Percentiles rank a stretch among this genome's conserved stretches.
phyloP scores from a whole-genome alignment of 129 eudicot species.

The Scalesia atractyloides region DNA sequence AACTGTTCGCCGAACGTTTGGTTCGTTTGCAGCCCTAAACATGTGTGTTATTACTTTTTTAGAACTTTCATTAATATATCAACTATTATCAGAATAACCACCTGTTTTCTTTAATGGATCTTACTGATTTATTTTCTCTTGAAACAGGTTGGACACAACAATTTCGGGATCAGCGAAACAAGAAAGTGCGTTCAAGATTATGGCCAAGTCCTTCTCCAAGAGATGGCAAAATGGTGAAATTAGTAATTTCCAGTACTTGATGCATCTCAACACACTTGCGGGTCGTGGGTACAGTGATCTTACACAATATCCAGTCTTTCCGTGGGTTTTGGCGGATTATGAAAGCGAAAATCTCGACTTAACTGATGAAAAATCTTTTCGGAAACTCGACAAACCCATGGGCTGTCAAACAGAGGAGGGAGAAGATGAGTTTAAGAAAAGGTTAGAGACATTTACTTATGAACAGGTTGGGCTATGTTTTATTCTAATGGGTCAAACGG shows the following conservation, averaged over 20 bases:
- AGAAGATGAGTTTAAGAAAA: constrained; percentile 92
- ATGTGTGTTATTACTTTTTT: neutral
- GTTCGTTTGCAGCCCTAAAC: no score
- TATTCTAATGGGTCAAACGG: neutral
- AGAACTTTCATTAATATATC: neutral
- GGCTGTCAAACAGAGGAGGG: constrained; percentile 96
- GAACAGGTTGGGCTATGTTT: neutral
- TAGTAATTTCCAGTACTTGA: constrained; percentile 95
- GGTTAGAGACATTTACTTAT: constrained; percentile 41
- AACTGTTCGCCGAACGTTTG: no score
- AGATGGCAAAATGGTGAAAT: constrained; percentile 99
- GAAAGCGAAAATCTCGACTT: constrained; percentile 81
- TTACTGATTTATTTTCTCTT: neutral
- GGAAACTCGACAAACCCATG: constrained; percentile 92
- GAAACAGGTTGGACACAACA: constrained; percentile 89
- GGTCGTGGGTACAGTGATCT: constrained; percentile 99
- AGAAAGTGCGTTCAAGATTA: constrained; percentile 73
- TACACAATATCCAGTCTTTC: constrained; percentile 98
- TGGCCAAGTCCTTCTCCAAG: constrained; percentile 93
- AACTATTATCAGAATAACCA: neutral
- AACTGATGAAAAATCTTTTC: constrained; percentile 75
- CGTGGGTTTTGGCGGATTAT: constrained; percentile 96
- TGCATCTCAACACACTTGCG: constrained; percentile 98
- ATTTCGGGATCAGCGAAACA: constrained; percentile 86
- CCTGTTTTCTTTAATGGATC: neutral